Conservation (phyloP, 495 filamentous ascomycete species). For the Penicillium psychrofluorescens region DNA sequence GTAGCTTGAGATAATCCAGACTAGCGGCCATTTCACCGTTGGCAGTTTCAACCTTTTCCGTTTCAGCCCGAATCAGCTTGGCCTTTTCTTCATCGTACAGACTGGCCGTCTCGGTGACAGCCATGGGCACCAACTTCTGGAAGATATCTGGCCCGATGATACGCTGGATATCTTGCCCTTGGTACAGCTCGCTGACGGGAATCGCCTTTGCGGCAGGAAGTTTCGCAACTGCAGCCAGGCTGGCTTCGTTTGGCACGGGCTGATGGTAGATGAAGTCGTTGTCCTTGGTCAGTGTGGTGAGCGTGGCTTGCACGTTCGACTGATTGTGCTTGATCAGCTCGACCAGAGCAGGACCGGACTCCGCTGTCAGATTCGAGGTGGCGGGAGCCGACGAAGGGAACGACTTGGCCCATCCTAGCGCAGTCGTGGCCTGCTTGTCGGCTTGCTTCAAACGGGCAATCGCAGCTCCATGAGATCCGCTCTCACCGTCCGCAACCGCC, state of each 20-base stretch:
- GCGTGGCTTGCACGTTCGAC: conserved; percentile 69
- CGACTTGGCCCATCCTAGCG: conserved; percentile 64
- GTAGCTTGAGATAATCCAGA: conserved; percentile 87
- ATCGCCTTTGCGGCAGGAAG: conserved; percentile 97
- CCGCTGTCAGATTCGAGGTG: conserved; percentile 75
- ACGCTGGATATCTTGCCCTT: conserved; percentile 90
- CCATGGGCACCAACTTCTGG: conserved; percentile 91
- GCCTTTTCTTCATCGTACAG: conserved; percentile 98
- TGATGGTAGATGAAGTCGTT: conserved; percentile 99
- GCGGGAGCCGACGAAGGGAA: conserved; percentile 76
- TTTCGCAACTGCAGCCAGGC: conserved; percentile 74
- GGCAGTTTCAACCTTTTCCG: conserved; percentile 82
- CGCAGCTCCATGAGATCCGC: conserved; percentile 77
- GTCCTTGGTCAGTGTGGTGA: conserved; percentile 73
- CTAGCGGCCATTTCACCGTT: conserved; percentile 95
- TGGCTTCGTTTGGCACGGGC: conserved; percentile 75
- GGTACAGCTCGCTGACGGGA: conserved; percentile 91
- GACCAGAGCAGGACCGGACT: conserved; percentile 62
- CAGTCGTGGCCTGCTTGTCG: conserved; percentile 66
- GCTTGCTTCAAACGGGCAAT: conserved; percentile 79
- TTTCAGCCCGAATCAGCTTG: conserved; percentile 88
- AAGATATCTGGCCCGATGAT: conserved; percentile 98
- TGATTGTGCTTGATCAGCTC: conserved; percentile 81
- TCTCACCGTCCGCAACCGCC: conserved; percentile 83
- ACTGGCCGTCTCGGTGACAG: conserved; percentile 92